phyloP scores from a whole-genome alignment of 129 eudicot species.

The Deinandra increscens region DNA sequence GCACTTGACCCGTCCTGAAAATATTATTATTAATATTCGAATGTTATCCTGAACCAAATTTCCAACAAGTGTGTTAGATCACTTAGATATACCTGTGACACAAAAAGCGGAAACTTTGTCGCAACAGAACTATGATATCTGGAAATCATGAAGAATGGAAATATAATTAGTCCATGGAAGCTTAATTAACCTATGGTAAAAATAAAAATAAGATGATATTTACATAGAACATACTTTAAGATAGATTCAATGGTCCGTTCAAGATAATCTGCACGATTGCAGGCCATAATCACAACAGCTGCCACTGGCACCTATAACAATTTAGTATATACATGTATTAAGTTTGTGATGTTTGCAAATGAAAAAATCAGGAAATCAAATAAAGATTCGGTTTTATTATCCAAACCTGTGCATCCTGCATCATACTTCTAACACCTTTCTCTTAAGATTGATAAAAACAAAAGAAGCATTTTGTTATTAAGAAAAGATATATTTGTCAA shows the following conservation, averaged over 20 bases:
- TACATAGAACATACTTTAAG: constrained; percentile 57
- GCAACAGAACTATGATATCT: constrained; percentile 80
- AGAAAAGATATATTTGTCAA: not conserved
- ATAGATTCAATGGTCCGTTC: constrained; percentile 88
- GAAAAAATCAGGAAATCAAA: not conserved
- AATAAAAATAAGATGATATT: not conserved
- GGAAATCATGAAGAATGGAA: constrained; percentile 17
- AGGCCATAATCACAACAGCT: constrained; percentile 97
- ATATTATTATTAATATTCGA: constrained; percentile 4
- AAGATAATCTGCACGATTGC: constrained; percentile 97
- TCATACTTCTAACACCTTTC: constrained; percentile 52
- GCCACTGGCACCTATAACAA: constrained; percentile 75
- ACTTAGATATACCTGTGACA: constrained; percentile 86
- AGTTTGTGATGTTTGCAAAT: not conserved
- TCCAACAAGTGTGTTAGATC: not conserved
- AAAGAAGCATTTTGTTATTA: not conserved
- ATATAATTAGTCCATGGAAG: constrained; percentile 17
- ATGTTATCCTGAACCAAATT: not conserved
- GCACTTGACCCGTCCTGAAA: constrained; percentile 82
- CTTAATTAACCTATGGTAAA: constrained; percentile 8
- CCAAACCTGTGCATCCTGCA: constrained; percentile 54
- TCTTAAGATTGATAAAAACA: constrained; percentile 41
- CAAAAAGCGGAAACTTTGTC: constrained; percentile 81
- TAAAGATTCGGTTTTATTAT: not conserved
- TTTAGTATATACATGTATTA: not conserved